Percentiles rank a stretch among this genome's conserved stretches.
Evolutionary conservation across 2,329 filamentous ascomycete species (phyloP).

Genomic region (Camillea tinctor): DNA sequence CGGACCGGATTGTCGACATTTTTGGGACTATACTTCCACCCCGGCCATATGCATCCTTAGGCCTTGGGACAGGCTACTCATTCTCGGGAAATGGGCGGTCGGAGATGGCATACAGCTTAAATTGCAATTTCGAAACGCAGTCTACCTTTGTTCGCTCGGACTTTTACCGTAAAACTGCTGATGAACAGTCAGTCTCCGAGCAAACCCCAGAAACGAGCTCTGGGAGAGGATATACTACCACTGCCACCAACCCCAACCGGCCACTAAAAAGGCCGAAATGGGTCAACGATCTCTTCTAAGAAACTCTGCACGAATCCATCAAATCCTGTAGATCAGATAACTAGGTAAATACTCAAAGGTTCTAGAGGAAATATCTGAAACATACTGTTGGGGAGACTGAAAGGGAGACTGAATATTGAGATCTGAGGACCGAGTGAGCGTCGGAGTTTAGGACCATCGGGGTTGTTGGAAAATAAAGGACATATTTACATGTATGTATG

Average conservation of each 20-base stretch:
- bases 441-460: no score
- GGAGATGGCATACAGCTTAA: background rate
- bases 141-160: slow-evolving; percentile 2
- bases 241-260: background rate
- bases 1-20: background rate
- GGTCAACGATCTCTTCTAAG: background rate
- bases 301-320: background rate
- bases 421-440: no score
- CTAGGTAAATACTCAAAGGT: no score
- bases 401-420: no score
- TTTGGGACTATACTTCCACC: slow-evolving; percentile 6
- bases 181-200: background rate
- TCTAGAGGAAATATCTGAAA: no score
- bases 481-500: no score
- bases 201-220: background rate
- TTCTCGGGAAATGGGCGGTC: background rate
- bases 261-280: slow-evolving; percentile 2
- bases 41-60: slow-evolving; percentile 16
- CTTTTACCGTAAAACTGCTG: background rate
- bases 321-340: no score
- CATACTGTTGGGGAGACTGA: no score
- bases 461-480: no score
- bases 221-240: no score
- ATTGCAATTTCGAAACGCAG: background rate
- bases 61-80: slow-evolving; percentile 5